Evolutionary conservation across 2,329 filamentous ascomycete genomes (phyloP).

Genomic region (Neonectria ditissima): DNA sequence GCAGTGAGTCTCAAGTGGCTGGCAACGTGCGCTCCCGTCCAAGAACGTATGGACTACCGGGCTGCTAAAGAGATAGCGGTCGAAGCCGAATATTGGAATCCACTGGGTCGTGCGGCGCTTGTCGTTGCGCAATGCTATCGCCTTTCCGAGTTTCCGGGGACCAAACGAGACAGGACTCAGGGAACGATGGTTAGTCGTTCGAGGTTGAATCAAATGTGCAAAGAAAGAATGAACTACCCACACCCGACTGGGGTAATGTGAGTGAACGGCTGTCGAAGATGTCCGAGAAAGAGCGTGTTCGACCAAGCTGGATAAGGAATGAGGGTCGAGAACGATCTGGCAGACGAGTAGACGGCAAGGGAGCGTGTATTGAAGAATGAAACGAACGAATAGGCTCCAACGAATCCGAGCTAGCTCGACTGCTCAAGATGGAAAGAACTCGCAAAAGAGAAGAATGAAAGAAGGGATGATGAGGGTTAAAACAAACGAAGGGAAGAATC

Average conservation of each 20-base stretch:
- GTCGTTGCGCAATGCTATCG: constrained; percentile 24
- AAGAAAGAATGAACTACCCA: constrained; percentile 14
- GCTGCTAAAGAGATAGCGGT: constrained; percentile 19
- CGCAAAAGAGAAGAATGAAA: constrained; percentile 28
- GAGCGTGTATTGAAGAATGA: constrained; percentile 20
- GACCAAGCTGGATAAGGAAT: constrained; percentile 38
- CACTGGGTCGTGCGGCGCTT: constrained; percentile 25
- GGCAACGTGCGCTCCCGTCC: constrained; percentile 23
- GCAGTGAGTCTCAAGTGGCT: constrained; percentile 17
- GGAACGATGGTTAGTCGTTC: not conserved
- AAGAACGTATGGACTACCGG: constrained; percentile 29
- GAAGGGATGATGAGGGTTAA: constrained; percentile 39
- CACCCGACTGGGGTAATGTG: not conserved
- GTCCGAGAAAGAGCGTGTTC: constrained; percentile 28
- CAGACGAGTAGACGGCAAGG: constrained; percentile 26
- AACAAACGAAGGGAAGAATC: constrained; percentile 33
- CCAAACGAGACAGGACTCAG: constrained; percentile 6
- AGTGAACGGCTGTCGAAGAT: constrained; percentile 6
- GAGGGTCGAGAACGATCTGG: constrained; percentile 28
- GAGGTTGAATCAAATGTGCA: constrained; percentile 11
- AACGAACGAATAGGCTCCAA: constrained; percentile 27
- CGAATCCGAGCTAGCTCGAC: constrained; percentile 38
- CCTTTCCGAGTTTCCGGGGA: constrained; percentile 20
- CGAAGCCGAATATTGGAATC: constrained; percentile 10
- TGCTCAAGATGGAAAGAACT: constrained; percentile 28